phyloP scores from a whole-genome alignment of 139 green algal genomes.

The Chlorella sp. region DNA sequence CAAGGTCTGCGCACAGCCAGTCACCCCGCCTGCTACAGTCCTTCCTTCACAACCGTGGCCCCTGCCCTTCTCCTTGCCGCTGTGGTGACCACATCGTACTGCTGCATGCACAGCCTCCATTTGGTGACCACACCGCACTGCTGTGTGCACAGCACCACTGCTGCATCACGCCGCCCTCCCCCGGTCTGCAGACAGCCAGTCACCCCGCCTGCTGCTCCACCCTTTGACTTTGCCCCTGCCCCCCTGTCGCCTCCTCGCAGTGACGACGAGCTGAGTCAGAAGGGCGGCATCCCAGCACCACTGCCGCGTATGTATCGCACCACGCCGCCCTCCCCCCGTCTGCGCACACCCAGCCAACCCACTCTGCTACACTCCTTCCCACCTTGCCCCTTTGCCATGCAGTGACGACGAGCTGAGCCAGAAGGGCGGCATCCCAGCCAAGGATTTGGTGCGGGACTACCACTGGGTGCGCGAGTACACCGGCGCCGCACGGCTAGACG shows the following conservation, averaged over 20 bases:
- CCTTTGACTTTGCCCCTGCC: background rate
- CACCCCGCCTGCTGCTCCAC: no score
- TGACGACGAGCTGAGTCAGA: background rate
- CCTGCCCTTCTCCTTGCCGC: no score
- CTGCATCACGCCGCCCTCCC: no score
- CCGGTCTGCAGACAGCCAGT: no score
- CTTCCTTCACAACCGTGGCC: no score
- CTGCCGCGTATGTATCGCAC: no score
- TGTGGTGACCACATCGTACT: no score
- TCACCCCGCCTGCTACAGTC: no score
- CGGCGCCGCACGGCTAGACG: constrained; percentile 37
- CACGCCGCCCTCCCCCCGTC: background rate
- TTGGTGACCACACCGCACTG: no score
- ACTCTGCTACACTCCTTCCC: background rate
- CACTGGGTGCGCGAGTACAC: constrained; percentile 67
- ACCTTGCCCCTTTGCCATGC: background rate
- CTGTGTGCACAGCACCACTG: no score
- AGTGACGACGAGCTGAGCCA: constrained; percentile 2
- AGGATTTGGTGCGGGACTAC: constrained; percentile 46
- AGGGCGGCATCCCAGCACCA: background rate
- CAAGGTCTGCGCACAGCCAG: no score
- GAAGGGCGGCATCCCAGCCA: background rate
- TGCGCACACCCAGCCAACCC: background rate
- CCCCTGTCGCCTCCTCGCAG: background rate
- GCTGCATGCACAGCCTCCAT: no score